Conservation (phyloP, 345 rosid species). For the Pistacia vera region DNA sequence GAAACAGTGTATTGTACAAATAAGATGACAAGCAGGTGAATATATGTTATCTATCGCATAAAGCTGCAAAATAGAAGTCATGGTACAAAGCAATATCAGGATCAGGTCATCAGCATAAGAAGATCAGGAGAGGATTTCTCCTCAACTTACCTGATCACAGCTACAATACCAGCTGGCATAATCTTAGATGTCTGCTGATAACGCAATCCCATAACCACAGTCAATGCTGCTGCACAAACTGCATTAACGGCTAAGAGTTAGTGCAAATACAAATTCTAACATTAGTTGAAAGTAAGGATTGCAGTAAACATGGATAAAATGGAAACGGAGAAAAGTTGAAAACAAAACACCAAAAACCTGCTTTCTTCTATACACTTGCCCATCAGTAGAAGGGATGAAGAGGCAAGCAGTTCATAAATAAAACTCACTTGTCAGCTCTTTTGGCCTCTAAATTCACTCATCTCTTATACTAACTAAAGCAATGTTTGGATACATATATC, state of each 20-base stretch:
- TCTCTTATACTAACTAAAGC: not conserved
- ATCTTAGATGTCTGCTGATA: constrained; percentile 80
- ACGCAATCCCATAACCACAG: constrained; percentile 88
- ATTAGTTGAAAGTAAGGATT: not conserved
- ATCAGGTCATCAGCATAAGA: not conserved
- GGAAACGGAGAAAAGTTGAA: not conserved
- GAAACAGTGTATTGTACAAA: not conserved
- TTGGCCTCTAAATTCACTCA: not conserved
- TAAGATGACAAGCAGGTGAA: not conserved
- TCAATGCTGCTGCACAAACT: constrained; percentile 72
- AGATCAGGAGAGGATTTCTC: not conserved
- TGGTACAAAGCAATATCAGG: not conserved
- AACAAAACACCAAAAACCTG: not conserved
- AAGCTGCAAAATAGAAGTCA: too few relatives aligned
- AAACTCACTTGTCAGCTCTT: not conserved
- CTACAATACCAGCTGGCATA: constrained; percentile 95
- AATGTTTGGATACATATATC: too few relatives aligned
- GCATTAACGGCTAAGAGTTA: constrained; percentile 24
- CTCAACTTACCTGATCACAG: constrained; percentile 68
- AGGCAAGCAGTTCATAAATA: not conserved
- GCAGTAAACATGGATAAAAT: not conserved
- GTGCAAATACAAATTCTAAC: constrained; percentile 3
- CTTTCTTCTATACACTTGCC: not conserved
- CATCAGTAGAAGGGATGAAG: not conserved
- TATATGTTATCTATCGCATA: not conserved